Conservation (phyloP, 2,329 filamentous ascomycete genomes). For the Monosporascus sp. region DNA sequence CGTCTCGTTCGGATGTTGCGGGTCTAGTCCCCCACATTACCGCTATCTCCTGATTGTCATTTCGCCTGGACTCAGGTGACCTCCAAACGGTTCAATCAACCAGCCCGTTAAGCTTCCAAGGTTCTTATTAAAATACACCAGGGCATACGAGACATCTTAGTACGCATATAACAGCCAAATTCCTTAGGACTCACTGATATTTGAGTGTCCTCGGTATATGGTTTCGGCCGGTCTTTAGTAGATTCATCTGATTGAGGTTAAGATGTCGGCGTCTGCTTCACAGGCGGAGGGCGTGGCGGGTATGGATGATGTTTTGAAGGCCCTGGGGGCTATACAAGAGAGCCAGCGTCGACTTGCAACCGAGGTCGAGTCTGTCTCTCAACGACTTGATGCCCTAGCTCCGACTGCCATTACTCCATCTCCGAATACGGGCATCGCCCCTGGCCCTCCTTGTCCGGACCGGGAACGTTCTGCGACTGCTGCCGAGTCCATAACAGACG, state of each 20-base stretch:
- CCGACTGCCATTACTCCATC: constrained; percentile 12
- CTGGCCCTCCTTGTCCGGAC: constrained; percentile 6
- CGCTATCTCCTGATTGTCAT: too few species aligned
- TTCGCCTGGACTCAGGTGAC: too few species aligned
- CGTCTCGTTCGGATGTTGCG: too few species aligned
- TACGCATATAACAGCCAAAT: too few species aligned
- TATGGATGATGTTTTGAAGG: constrained; percentile 23
- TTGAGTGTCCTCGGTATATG: too few species aligned
- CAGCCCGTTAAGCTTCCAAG: too few species aligned
- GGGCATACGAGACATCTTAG: too few species aligned
- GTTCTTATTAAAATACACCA: too few species aligned
- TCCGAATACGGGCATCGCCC: constrained; percentile 7
- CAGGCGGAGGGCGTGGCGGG: constrained; percentile 11
- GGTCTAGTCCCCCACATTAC: too few species aligned
- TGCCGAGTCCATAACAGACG: constrained; percentile 14
- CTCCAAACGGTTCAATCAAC: too few species aligned
- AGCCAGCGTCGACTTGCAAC: constrained; percentile 20
- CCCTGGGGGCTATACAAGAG: constrained; percentile 23
- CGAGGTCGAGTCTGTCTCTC: constrained; percentile 22
- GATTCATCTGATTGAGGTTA: background rate
- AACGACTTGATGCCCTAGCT: constrained; percentile 22
- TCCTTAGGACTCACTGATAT: too few species aligned
- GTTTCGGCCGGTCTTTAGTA: too few species aligned
- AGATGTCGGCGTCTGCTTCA: constrained; percentile 20
- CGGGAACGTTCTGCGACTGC: constrained; percentile 5